Evolutionary conservation across 83 land plant genomes (phyloP), one percentile per base, ranked within the genome.

Genomic region (Thuja plicata): DNA sequence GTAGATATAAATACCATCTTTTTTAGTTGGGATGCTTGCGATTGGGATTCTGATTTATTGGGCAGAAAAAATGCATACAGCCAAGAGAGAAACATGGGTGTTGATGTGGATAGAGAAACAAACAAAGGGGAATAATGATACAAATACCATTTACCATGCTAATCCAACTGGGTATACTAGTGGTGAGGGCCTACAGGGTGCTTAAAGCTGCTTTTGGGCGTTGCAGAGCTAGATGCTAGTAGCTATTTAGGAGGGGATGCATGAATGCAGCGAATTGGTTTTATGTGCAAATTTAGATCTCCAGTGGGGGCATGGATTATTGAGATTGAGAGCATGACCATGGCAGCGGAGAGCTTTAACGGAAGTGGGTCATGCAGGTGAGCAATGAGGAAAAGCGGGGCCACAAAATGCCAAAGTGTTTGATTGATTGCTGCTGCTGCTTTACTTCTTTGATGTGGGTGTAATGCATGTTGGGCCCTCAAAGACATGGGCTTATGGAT

Each of bases 221-320:
- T 83, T 83, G 85, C 85, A 83, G 85, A 83, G 55, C 85, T 83
- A 83, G 85, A 83, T 83, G 85, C 85, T 83, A 83, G 54, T 83
- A 48, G 43, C 54, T 83, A 46, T 83, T 83, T 83, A 83, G 85
- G 43, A 66, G 13, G 78, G 85, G 35, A 52, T 55, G 85, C 52
- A 83, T 83, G 55, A 45, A 48, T 83, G 52, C 85, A 83, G 13
- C 7, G 54, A 83, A 45, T 83, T 83, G 85, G 85, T 83, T n/a
- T 83, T 83, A 83, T 83, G 85, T 48, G 85, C 85, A 83, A 48
- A 83, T 45, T 83, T 83, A 83, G 85, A 83, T 46, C 30, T 83
- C 43, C 54, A 48, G 85, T 83, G 85, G 50, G 85, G 52, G 32
- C 52, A 43, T 24, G 55, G 85, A 83, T 83, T n/a, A 46, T n/a